Base-by-base conservation (phyloP, 2,329 filamentous ascomycete species). In the Periconia sp. region DNA sequence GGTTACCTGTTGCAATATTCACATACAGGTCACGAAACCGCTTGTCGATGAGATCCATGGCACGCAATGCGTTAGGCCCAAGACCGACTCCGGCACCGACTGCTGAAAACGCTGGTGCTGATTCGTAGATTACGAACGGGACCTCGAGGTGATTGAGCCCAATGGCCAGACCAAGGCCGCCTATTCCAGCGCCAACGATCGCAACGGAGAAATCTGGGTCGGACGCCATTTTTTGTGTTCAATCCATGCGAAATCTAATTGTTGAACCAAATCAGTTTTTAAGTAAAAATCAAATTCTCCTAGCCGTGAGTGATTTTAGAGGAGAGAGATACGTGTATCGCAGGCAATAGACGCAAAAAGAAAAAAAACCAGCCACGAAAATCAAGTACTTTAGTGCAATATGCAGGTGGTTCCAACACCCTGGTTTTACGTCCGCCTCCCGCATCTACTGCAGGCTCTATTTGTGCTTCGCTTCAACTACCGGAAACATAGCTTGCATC, bases 21-120 rank as follows among this genome's bases (percentile, higher is more conserved):
- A 73, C 63, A 44, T 75, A 77, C 48, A 59, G 54, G 10, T 58
- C 47, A 7, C 68, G 65, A 33, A 75, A 71, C 5, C 56, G 52
- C 10, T 59, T 43, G 37, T 75, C 71, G 44, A 75, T 73, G 13
- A 73, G 54, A 35, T 72, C 68, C 61, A 76, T 74, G 6, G 73
- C 70, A 11, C 58, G 59, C 15, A 76, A 46, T 5, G 70, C 64
- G 53, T 76, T 77, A 5, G 73, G 72, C 1, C 68, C 73, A 7
- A 75, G 48, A 5, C 56, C 59, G 12, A 63, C 52, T n/a, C 63
- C 63, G 5, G 61, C 61, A 21, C 63, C 63, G 11, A 60, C 50
- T 12, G 59, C 52, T 8, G 54, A 52, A 30, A 59, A 63, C 9
- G 50, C 46, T 3, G 43, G 24, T 4, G 56, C 59, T 12, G 52